phyloP scores from a whole-genome alignment of 169 alveolate species.

The Eimeria tenella region DNA sequence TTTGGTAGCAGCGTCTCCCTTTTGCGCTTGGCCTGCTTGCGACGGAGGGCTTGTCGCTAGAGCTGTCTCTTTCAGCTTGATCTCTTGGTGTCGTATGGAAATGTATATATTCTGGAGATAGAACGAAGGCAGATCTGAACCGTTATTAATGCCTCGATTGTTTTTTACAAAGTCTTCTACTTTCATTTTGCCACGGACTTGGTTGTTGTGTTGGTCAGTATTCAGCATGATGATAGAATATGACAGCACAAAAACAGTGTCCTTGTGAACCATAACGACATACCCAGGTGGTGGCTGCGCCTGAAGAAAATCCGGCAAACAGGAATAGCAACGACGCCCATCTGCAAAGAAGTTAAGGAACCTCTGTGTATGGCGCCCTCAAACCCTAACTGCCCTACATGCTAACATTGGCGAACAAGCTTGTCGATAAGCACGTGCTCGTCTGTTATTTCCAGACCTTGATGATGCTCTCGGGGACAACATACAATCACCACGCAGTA shows the following conservation, averaged over 20 bases:
- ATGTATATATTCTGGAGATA: slow-evolving; percentile 86
- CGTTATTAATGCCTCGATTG: slow-evolving; percentile 93
- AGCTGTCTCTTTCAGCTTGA: slow-evolving; percentile 66
- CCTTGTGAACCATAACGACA: slow-evolving; percentile 83
- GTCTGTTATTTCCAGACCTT: too few species aligned
- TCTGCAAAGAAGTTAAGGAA: not conserved
- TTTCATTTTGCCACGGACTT: slow-evolving; percentile 91
- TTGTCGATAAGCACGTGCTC: too few species aligned
- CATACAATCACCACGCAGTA: too few species aligned
- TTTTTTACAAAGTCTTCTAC: slow-evolving; percentile 93
- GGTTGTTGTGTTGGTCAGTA: slow-evolving; percentile 93
- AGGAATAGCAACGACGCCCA: not conserved
- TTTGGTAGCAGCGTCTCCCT: slow-evolving; percentile 47
- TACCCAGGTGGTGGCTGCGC: slow-evolving; percentile 54
- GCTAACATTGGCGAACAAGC: too few species aligned
- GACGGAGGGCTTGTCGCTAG: slow-evolving; percentile 3
- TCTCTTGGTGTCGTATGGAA: slow-evolving; percentile 85
- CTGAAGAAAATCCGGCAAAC: slow-evolving; percentile 18
- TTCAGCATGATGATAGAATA: slow-evolving; percentile 94
- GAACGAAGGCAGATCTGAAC: slow-evolving; percentile 88
- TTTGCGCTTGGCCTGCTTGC: slow-evolving; percentile 48
- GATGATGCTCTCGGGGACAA: too few species aligned
- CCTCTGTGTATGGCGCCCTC: not conserved
- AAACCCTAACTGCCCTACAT: too few species aligned
- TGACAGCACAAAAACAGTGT: slow-evolving; percentile 90